Evolutionary conservation across 2,329 filamentous ascomycete species (phyloP).

Genomic region (Fusarium mexicanum): DNA sequence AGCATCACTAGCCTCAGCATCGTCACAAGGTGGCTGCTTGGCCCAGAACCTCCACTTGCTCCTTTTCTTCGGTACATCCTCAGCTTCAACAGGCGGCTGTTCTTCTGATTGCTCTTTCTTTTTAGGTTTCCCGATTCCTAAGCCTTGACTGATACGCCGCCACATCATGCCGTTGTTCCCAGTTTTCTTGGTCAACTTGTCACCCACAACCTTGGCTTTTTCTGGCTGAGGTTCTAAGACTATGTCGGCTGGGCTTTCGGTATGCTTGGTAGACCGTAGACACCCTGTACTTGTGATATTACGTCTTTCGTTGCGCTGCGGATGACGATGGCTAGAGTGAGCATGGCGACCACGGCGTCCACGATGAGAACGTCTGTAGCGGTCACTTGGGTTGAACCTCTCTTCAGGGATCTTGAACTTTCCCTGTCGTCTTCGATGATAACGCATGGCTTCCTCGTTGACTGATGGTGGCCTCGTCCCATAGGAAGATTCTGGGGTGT

Average conservation of each 20-base stretch:
- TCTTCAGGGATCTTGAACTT: neutral
- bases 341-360: neutral
- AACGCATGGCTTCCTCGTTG: constrained; percentile 11
- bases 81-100: neutral
- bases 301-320: neutral
- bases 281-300: neutral
- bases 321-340: neutral
- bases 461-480: constrained; percentile 13
- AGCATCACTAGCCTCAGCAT: neutral
- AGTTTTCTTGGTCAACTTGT: constrained; percentile 14
- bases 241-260: neutral
- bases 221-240: neutral
- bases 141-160: constrained; percentile 10
- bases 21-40: neutral
- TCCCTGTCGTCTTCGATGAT: neutral
- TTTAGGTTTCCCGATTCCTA: constrained; percentile 6
- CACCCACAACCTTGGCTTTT: neutral
- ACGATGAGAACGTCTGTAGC: neutral
- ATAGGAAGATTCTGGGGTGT: constrained; percentile 21
- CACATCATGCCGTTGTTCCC: neutral
- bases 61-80: neutral
- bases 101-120: neutral
- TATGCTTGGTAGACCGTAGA: neutral
- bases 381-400: neutral
- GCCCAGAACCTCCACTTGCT: constrained; percentile 27